These are phyloP conservation scores for Penicillium herquei DNA, from an alignment of 495 filamentous ascomycete species.

Conservation along the genomic window DNA sequence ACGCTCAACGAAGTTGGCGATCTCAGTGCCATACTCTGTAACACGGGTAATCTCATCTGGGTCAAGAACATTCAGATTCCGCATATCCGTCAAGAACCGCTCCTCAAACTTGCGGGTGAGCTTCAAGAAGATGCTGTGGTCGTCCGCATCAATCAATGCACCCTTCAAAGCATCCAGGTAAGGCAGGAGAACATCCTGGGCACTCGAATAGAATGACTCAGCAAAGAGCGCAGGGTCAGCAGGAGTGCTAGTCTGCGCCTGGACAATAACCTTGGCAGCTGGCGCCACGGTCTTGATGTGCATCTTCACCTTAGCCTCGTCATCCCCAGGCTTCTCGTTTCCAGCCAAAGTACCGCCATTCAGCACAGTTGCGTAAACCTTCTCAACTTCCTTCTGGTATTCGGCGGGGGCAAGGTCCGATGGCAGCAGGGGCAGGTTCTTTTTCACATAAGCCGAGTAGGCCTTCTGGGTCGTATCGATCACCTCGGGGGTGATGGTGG, in stretches of 20 bases:
- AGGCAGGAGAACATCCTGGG: conserved; percentile 72
- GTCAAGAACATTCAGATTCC: conserved; percentile 76
- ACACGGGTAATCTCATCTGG: conserved; percentile 84
- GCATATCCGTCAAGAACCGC: conserved; percentile 82
- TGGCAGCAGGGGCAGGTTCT: conserved; percentile 68
- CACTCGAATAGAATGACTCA: conserved; percentile 55
- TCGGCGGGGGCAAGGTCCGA: conserved; percentile 36
- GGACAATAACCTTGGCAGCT: conserved; percentile 55
- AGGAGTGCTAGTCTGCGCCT: conserved; percentile 32
- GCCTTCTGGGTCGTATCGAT: conserved; percentile 60
- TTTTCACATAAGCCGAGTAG: conserved; percentile 68
- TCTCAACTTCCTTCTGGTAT: conserved; percentile 56
- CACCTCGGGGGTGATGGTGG: conserved; percentile 49
- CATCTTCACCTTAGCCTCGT: conserved; percentile 89
- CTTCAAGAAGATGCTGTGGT: conserved; percentile 75
- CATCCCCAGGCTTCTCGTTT: conserved; percentile 65
- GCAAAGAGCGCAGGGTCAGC: conserved; percentile 30
- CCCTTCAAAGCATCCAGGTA: conserved; percentile 81
- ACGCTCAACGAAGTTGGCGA: conserved; percentile 71
- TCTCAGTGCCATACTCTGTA: conserved; percentile 84
- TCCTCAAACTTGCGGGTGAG: conserved; percentile 80
- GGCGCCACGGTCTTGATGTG: conserved; percentile 75
- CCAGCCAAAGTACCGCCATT: conserved; percentile 52
- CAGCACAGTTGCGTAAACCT: conserved; percentile 60
- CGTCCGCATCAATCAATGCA: conserved; percentile 67